Conservation (phyloP, 208 protist genomes). For the Crithidia fasciculata region DNA sequence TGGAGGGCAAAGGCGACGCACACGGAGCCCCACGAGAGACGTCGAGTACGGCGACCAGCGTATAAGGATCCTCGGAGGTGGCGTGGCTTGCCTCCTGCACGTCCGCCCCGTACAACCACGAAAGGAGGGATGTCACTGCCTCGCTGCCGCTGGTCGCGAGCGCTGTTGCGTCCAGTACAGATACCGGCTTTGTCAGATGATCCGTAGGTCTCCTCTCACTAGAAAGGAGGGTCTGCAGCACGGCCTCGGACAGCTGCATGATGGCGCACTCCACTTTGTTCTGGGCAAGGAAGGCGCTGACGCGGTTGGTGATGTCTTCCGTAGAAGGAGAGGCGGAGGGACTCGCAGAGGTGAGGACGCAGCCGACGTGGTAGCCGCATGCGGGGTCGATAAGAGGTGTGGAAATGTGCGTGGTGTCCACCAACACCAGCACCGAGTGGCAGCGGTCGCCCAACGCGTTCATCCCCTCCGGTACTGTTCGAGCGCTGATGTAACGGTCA, state of each 20-base stretch:
- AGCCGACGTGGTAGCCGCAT: constrained; percentile 27
- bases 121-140: neutral
- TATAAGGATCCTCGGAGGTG: constrained; percentile 14
- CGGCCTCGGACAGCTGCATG: neutral
- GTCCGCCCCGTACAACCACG: constrained; percentile 11
- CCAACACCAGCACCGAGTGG: constrained; percentile 40
- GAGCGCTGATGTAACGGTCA: neutral
- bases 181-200: neutral
- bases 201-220: neutral
- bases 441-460: constrained; percentile 47
- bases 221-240: neutral
- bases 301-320: neutral
- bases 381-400: neutral
- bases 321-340: neutral
- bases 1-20: neutral
- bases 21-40: constrained; percentile 4
- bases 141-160: neutral
- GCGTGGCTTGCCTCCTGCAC: neutral
- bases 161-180: constrained; percentile 9
- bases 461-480: constrained; percentile 17
- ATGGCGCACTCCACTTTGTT: constrained; percentile 2
- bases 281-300: constrained; percentile 1
- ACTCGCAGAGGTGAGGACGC: constrained; percentile 14
- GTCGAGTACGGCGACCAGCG: constrained; percentile 27
- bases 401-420: neutral